Conservation (phyloP, 257 asterid species). For the Verbascum thapsus region DNA sequence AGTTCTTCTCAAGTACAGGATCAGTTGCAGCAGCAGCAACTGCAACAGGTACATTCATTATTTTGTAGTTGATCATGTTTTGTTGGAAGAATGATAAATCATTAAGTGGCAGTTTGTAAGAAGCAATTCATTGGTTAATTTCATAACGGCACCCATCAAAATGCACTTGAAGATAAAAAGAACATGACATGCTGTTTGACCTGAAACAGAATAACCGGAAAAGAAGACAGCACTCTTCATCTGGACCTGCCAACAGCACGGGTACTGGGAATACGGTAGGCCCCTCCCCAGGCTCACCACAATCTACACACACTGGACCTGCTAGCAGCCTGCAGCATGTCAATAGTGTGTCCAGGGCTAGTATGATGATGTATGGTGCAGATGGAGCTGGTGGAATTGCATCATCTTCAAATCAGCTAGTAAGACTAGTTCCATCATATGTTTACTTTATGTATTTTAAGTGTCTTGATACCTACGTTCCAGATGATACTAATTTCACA, state of each 20-base stretch:
- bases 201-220: constrained; percentile 76
- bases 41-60: constrained; percentile 53
- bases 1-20: constrained; percentile 63
- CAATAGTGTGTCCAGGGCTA: constrained; percentile 67
- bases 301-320: constrained; percentile 90
- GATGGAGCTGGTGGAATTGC: constrained; percentile 92
- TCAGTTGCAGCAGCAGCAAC: constrained; percentile 58
- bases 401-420: constrained; percentile 89
- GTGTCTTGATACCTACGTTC: constrained; percentile 14
- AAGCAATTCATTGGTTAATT: background rate
- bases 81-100: constrained; percentile 13
- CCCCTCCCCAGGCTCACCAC: constrained; percentile 86
- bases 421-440: constrained; percentile 39
- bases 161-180: constrained; percentile 6
- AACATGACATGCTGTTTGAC: constrained; percentile 30
- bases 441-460: constrained; percentile 15
- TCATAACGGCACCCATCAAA: too few species aligned
- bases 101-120: background rate
- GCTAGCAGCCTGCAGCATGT: constrained; percentile 85
- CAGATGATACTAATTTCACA: background rate
- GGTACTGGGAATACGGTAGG: constrained; percentile 82
- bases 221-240: constrained; percentile 89
- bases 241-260: constrained; percentile 87
- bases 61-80: constrained; percentile 11
- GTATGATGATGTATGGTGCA: constrained; percentile 77